Conservation (phyloP, 1,284 basidiomycete species). For the Coniferiporia weirii region DNA sequence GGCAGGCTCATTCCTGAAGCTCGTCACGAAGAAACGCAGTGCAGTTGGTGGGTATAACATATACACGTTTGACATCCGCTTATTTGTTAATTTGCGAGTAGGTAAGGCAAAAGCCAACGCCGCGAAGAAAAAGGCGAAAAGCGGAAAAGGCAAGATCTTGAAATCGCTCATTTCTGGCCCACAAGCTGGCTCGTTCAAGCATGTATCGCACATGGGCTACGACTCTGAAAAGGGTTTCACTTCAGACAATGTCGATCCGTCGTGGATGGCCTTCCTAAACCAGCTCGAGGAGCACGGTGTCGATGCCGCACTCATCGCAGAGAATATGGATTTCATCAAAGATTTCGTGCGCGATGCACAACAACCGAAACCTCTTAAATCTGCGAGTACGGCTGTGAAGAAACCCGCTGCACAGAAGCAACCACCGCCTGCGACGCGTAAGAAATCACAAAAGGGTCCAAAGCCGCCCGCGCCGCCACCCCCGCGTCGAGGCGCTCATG, state of each 20-base stretch:
- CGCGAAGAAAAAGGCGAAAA: slow-evolving; percentile 56
- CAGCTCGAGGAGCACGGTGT: slow-evolving; percentile 72
- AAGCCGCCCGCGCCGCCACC: slow-evolving; percentile 23
- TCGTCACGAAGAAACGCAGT: slow-evolving; percentile 72
- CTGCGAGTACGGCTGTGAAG: slow-evolving; percentile 27
- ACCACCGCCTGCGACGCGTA: slow-evolving; percentile 38
- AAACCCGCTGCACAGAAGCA: slow-evolving; percentile 38
- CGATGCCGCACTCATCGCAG: slow-evolving; percentile 53
- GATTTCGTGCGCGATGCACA: slow-evolving; percentile 69
- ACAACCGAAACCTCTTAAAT: slow-evolving; percentile 23
- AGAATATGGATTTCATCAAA: slow-evolving; percentile 89
- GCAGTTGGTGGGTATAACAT: slow-evolving; percentile 41
- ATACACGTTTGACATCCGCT: slow-evolving; percentile 11
- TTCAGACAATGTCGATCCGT: slow-evolving; percentile 86
- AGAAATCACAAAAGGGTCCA: slow-evolving; percentile 30
- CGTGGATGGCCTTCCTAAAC: slow-evolving; percentile 79
- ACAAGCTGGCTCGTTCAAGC: slow-evolving; percentile 74
- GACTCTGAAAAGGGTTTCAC: slow-evolving; percentile 84
- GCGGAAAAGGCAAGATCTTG: slow-evolving; percentile 65
- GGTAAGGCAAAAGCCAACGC: slow-evolving; percentile 34
- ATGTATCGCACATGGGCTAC: slow-evolving; percentile 95
- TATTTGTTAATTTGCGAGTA: slow-evolving; percentile 11
- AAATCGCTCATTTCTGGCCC: slow-evolving; percentile 91
- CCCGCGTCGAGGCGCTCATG: slow-evolving; percentile 36
- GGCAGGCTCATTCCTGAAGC: slow-evolving; percentile 87